Evolutionary conservation across 495 filamentous ascomycete genomes (phyloP).

Genomic region (Wilcoxina mikolae): DNA sequence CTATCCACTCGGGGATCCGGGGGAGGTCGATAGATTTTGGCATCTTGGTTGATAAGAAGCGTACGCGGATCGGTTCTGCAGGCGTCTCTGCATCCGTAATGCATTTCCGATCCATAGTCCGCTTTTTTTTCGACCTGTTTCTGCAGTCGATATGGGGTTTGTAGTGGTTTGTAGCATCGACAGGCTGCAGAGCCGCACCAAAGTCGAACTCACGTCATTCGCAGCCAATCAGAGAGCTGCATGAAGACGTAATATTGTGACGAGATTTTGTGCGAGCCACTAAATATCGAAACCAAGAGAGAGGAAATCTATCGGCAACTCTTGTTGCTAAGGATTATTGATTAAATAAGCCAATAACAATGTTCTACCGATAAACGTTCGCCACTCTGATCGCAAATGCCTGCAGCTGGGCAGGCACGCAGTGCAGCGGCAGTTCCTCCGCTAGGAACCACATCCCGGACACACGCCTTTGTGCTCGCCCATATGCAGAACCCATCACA

Average conservation of each 20-base stretch:
- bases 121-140: slow-evolving; percentile 17
- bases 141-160: not conserved
- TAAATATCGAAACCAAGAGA: not conserved
- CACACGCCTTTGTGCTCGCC: too few relatives aligned
- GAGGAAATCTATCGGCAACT: too few relatives aligned
- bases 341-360: too few relatives aligned
- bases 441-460: too few relatives aligned
- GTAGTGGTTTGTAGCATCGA: slow-evolving; percentile 1
- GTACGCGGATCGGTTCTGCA: not conserved
- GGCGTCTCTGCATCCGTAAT: slow-evolving; percentile 3
- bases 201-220: slow-evolving; percentile 1
- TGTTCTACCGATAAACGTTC: too few relatives aligned
- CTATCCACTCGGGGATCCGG: too few relatives aligned
- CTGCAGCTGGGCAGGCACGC: too few relatives aligned
- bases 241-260: slow-evolving; percentile 12
- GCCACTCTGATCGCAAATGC: too few relatives aligned
- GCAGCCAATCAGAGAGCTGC: slow-evolving; percentile 12
- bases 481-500: too few relatives aligned
- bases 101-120: not conserved
- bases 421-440: too few relatives aligned
- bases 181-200: not conserved
- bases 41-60: not conserved
- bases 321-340: too few relatives aligned
- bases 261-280: slow-evolving; percentile 5
- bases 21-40: not conserved